Base-by-base conservation (phyloP, 2,329 filamentous ascomycete species). In the Coniochaeta sp. region DNA sequence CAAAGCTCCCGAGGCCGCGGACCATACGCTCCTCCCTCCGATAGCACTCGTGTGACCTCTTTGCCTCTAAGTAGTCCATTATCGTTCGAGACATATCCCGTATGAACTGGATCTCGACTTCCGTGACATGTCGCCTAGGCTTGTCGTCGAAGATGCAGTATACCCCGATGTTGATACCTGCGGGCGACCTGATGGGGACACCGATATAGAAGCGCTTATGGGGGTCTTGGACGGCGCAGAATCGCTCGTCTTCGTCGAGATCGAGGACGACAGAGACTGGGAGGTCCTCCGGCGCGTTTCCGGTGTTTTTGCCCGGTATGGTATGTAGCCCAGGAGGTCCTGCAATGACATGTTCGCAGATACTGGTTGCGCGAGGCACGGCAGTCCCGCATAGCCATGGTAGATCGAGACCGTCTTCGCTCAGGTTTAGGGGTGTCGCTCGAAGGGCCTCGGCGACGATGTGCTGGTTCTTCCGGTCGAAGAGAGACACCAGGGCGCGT, bases 381-480 rank as follows among this genome's bases (percentile, higher is more conserved):
- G 62, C 62, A 3, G 59, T 62, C 1, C 64, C 62, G 48, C 62
- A 61, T 2, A 65, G 58, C 58, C 61, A 60, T 2, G 61, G 49
- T 31, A 51, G 51, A 16, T 49, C 40, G 26, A 28, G 20, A 20
- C 32, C 49, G 9, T 56, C 31, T 27, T 61, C 57, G 51, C 63
- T 45, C 6, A 63, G 58, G 5, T 20, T 20, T 26, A 79, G 58
- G 0, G 68, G 69, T 3, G 71, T 63, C 1, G 63, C 65, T 1
- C 66, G 65, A 1, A 75, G 76, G 6, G 76, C 74, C 55, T 81
- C 77, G 50, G 76, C 75, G 14, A 81, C 62, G 18, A 81, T 63
- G 54, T 78, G 71, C 53, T 81, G 76, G 45, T 68, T 59, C 4
- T 66, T 64, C 4, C 61, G 62, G 55, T 78, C 77, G 54, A 81